Conservation (phyloP, 2,329 filamentous ascomycete species). For the Trichoderma oligosporum region DNA sequence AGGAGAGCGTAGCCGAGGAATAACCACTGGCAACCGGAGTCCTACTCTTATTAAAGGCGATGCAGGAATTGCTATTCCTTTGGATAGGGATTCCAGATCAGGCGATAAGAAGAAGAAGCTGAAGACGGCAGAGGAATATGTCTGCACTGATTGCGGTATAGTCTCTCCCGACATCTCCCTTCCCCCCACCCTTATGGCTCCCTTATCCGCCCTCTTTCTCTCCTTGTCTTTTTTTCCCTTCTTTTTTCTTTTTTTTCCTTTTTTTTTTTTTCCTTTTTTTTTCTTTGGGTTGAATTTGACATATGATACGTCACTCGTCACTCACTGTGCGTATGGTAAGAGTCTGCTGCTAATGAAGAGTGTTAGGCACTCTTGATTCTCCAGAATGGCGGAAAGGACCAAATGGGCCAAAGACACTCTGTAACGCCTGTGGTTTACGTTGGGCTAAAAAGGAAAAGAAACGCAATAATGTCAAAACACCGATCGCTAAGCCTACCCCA, state of each 20-base stretch:
- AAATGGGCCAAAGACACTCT: conserved; percentile 87
- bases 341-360: background rate
- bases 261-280: background rate
- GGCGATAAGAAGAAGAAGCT: conserved; percentile 85
- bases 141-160: conserved; percentile 86
- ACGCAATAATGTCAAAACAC: conserved; percentile 27
- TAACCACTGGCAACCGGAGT: conserved; percentile 80
- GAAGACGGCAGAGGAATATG: conserved; percentile 82
- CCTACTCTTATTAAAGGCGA: conserved; percentile 81
- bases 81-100: conserved; percentile 69
- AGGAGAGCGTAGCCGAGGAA: conserved; percentile 81
- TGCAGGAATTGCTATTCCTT: conserved; percentile 76
- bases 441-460: conserved; percentile 85
- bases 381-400: conserved; percentile 96
- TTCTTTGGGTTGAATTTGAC: background rate
- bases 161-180: too few species aligned
- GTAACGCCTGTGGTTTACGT: conserved; percentile 83
- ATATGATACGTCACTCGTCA: too few species aligned
- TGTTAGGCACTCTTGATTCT: conserved; percentile 72
- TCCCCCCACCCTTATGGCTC: too few species aligned
- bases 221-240: background rate
- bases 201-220: background rate
- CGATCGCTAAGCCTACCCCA: background rate
- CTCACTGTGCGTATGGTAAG: background rate
- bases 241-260: background rate